Percentiles rank a stretch among this genome's conserved stretches.
Evolutionary conservation across 805 yeast genomes (phyloP).

Genomic region (Pichia manshurica): DNA sequence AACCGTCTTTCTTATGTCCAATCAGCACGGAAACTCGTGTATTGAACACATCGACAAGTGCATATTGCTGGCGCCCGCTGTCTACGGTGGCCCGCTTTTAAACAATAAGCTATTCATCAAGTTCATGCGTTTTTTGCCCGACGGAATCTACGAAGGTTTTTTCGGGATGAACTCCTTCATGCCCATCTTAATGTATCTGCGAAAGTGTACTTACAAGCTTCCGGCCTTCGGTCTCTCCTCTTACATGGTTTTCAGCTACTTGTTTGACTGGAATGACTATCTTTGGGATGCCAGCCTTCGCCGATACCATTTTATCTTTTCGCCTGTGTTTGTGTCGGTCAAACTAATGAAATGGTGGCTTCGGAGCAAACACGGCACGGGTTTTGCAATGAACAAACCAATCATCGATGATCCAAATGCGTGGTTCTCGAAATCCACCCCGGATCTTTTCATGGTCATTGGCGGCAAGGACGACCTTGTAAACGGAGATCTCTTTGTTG

Average conservation of each 20-base stretch:
- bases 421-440: slow-evolving; percentile 51
- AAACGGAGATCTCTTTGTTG: slow-evolving; percentile 59
- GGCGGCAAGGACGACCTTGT: slow-evolving; percentile 76
- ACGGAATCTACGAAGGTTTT: slow-evolving; percentile 39
- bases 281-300: slow-evolving; percentile 68
- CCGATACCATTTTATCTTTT: slow-evolving; percentile 72
- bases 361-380: slow-evolving; percentile 33
- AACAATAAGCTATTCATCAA: slow-evolving; percentile 56
- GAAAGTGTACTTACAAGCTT: slow-evolving; percentile 43
- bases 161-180: slow-evolving; percentile 79
- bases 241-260: slow-evolving; percentile 77
- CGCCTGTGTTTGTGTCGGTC: slow-evolving; percentile 78
- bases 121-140: slow-evolving; percentile 51
- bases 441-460: slow-evolving; percentile 60
- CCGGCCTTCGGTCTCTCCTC: slow-evolving; percentile 59
- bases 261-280: slow-evolving; percentile 81
- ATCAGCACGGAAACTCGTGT: not conserved
- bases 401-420: slow-evolving; percentile 46
- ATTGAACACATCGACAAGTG: slow-evolving; percentile 47
- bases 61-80: slow-evolving; percentile 84
- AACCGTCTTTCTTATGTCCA: slow-evolving; percentile 56
- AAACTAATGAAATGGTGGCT: slow-evolving; percentile 94
- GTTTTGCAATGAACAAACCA: slow-evolving; percentile 37
- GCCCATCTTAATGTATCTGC: slow-evolving; percentile 62
- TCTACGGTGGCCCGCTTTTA: slow-evolving; percentile 75